Evolutionary conservation across 2,329 filamentous ascomycete species (phyloP), one percentile per base, ranked within the genome.

Genomic region (Calonectria pauciramosa): DNA sequence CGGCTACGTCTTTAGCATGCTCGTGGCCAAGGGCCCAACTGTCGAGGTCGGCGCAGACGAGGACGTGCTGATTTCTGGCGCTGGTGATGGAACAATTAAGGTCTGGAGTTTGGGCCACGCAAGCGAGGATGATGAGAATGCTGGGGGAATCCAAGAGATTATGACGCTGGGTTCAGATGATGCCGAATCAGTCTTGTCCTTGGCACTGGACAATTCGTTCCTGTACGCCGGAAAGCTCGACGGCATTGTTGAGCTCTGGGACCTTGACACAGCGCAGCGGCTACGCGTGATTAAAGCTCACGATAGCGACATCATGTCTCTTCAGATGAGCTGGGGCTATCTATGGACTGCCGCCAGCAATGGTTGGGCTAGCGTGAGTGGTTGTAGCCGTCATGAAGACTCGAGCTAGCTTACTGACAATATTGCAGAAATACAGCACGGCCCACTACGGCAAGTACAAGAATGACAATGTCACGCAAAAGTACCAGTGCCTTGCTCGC

Each of bases 1-100:
- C 84, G 97, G 97, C 56, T 99, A 98, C 83, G 93, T 99, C 0
- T 98, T 98, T 84, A 97, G 96, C 84, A 99, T 99, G 96, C 89
- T 98, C 7, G 89, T 99, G 73, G 93, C 95, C 0, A 92, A 91
- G 75, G 95, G 94, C 0, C 89, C 90, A 0, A 92, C 90, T 0
- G 88, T 92, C 2, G 89, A 95, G 9, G 90, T 95, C 5, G 93
- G 93, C 9, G 88, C 91, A 0, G 92, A 95, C 1, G 92, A 94
- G 32, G 96, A 99, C 79, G 92, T 98, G 1, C 84, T 99, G 47
- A 92, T 99, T 38, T 98, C 96, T 0, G 97, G 96, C 11, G 96
- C 95, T 44, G 97, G 97, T 38, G 97, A 99, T 82, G 97, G 97
- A 0, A 95, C 94, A 0, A 96, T 99, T 82, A 98, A 98, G 85